phyloP scores from a whole-genome alignment of 2,329 filamentous ascomycete genomes.

The Hymenoscyphus scutula region DNA sequence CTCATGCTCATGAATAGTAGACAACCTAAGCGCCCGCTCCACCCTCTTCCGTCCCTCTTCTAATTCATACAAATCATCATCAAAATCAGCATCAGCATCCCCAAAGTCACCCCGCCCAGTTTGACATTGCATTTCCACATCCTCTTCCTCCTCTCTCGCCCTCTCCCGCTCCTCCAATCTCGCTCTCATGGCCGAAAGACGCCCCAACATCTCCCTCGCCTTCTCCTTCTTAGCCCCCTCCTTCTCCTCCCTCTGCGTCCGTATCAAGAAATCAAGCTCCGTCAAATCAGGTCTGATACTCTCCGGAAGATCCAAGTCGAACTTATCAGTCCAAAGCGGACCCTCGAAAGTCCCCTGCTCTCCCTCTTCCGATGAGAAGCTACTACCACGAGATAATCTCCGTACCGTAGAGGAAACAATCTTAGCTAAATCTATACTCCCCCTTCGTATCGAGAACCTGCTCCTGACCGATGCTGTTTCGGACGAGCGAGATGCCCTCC shows the following conservation, averaged over 20 bases:
- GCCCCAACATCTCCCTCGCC: neutral
- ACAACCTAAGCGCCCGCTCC: too few species aligned
- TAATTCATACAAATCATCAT: too few species aligned
- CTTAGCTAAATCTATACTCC: neutral
- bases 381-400: neutral
- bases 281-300: neutral
- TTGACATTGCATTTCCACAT: neutral
- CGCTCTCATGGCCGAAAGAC: neutral
- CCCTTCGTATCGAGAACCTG: neutral
- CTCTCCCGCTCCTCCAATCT: neutral
- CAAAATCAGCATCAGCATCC: too few species aligned
- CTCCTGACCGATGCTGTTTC: neutral
- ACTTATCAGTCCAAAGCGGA: neutral
- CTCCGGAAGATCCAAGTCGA: neutral
- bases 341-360: neutral
- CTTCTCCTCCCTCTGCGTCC: neutral
- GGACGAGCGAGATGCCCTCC: neutral
- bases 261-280: neutral
- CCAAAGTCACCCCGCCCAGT: too few species aligned
- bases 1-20: too few species aligned
- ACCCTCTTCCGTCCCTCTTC: too few species aligned
- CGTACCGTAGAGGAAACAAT: neutral
- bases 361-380: neutral
- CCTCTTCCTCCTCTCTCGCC: neutral
- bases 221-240: neutral